A percentile compares a stretch with the other conserved stretches of the same genome.
These are phyloP conservation scores for Clarireedia monteithiana DNA, from an alignment of 2,329 filamentous ascomycete species.

Conservation along the genomic window DNA sequence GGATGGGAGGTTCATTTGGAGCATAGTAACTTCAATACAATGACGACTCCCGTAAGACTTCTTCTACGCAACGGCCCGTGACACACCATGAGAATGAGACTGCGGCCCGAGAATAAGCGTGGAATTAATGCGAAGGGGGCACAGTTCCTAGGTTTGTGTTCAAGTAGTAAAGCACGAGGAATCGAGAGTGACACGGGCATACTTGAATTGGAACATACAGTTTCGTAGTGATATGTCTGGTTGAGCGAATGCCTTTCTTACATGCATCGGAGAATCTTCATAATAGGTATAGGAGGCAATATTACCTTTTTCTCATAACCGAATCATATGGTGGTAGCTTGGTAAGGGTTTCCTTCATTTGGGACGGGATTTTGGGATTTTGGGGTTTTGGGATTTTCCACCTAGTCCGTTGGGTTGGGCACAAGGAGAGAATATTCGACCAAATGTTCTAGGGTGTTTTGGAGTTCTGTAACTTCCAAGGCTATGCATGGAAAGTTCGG, in stretches of 20 bases:
- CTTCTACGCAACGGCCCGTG: conserved; percentile 9
- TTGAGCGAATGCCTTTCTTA: neutral
- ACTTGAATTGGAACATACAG: neutral
- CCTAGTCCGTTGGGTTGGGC: neutral
- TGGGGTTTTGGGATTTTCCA: neutral
- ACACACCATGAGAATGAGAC: conserved; percentile 3
- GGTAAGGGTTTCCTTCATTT: neutral
- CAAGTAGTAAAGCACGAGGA: neutral
- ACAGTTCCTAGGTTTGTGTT: neutral
- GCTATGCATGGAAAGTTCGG: neutral
- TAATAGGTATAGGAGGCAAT: neutral
- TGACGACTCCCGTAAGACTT: conserved; percentile 6
- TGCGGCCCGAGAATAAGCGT: neutral
- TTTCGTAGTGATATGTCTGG: neutral
- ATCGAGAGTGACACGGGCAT: neutral
- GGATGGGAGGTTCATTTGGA: conserved; percentile 1
- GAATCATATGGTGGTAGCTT: neutral
- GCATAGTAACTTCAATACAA: neutral
- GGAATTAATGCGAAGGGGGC: neutral
- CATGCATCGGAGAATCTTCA: neutral
- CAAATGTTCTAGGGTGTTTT: neutral
- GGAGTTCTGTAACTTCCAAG: neutral
- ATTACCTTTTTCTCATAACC: neutral
- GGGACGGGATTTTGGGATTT: neutral
- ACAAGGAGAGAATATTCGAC: neutral